Evolutionary conservation across 139 green algal genomes (phyloP).

Genomic region (Tetraselmis chui): DNA sequence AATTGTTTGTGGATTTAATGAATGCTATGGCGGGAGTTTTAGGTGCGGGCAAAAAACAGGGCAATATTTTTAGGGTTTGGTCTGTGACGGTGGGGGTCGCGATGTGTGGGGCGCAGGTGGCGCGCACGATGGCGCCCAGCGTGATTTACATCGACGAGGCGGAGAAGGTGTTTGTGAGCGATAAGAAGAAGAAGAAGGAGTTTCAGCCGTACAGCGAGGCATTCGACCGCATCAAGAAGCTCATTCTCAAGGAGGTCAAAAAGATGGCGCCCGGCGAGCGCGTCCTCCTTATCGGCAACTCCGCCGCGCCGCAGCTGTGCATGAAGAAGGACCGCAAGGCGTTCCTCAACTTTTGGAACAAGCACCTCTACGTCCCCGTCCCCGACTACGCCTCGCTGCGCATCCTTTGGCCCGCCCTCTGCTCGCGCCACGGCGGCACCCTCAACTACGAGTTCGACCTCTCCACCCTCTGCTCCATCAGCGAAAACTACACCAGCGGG

Average conservation of each 20-base stretch:
- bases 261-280: slow-evolving; percentile 47
- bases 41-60: not conserved
- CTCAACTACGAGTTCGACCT: slow-evolving; percentile 64
- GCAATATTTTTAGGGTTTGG: no score
- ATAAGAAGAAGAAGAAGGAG: slow-evolving; percentile 78
- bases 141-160: slow-evolving; percentile 86
- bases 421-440: slow-evolving; percentile 42
- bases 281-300: slow-evolving; percentile 71
- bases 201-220: slow-evolving; percentile 44
- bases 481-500: slow-evolving; percentile 30
- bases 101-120: slow-evolving; percentile 28
- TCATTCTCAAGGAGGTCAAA: slow-evolving; percentile 74
- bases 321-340: slow-evolving; percentile 70
- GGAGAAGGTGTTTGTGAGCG: slow-evolving; percentile 84
- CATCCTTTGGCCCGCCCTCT: slow-evolving; percentile 54
- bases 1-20: not conserved
- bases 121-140: slow-evolving; percentile 64
- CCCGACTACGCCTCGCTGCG: slow-evolving; percentile 73
- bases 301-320: slow-evolving; percentile 53
- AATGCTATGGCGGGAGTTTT: not conserved
- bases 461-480: slow-evolving; percentile 62
- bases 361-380: slow-evolving; percentile 67
- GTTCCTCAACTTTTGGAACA: slow-evolving; percentile 73
- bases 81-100: slow-evolving; percentile 40
- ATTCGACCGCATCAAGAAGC: slow-evolving; percentile 80